Conservation (phyloP, 139 green algal genomes). For the Pleodorina starrii region DNA sequence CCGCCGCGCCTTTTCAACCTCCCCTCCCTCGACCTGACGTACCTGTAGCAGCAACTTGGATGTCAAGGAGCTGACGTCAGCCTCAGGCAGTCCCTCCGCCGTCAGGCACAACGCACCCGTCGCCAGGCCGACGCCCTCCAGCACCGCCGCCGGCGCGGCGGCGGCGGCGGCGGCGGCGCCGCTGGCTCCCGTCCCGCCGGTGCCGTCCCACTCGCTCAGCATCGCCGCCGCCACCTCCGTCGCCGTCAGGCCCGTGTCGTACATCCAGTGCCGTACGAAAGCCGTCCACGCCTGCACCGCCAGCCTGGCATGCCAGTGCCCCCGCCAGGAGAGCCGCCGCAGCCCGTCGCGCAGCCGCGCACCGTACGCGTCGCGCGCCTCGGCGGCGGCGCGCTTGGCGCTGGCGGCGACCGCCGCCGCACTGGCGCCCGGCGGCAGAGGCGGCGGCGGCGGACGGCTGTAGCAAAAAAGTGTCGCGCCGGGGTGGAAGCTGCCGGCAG, state of each 20-base stretch:
- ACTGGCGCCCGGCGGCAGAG: conserved; percentile 40
- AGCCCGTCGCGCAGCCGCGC: conserved; percentile 22
- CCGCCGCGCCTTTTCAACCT: too few species aligned
- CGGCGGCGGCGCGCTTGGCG: conserved; percentile 41
- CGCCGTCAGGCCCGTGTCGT: conserved; percentile 40
- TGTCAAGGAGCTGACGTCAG: conserved; percentile 12
- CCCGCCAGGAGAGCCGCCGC: conserved; percentile 31
- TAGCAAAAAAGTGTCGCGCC: conserved; percentile 39
- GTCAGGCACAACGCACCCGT: conserved; percentile 22
- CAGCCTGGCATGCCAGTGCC: neutral
- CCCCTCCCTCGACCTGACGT: too few species aligned
- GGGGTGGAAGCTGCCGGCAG: conserved; percentile 12
- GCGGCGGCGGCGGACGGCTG: conserved; percentile 35
- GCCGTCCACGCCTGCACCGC: conserved; percentile 12
- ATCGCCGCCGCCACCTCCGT: conserved; percentile 20
- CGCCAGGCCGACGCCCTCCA: conserved; percentile 36
- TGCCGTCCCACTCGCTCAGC: conserved; percentile 39
- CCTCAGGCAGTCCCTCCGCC: conserved; percentile 34
- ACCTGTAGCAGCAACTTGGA: conserved; percentile 25
- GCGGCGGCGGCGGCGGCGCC: neutral
- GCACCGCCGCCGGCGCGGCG: conserved; percentile 13
- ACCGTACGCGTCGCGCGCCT: neutral
- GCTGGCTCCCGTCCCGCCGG: neutral
- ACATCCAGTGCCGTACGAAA: conserved; percentile 35
- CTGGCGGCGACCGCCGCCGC: conserved; percentile 12